Base-by-base conservation (phyloP, 139 green algal genomes). In the Chlorella ohadii region DNA sequence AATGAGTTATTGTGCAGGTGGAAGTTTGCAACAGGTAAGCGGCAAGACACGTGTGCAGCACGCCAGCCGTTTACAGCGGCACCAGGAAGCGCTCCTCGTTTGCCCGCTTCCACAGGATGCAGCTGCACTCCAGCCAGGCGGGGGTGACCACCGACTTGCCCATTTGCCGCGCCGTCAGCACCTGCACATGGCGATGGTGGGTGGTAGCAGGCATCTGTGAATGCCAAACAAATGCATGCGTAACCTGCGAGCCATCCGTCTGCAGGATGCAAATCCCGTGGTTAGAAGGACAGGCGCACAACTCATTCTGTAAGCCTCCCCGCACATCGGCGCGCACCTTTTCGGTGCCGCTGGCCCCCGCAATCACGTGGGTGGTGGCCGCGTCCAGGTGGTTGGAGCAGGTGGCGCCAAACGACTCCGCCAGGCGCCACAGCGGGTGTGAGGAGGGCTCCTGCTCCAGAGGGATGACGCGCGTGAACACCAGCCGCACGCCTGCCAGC, bases 391-490 rank as follows among this genome's bases (percentile, higher is more conserved):
- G 31, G 13, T 6, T 20, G 41, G 33, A 47, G 67, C 85, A 92
- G 1, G 59, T 59, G 6, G 92, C 93, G 15, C 93, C 93, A 76
- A 85, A 95, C 28, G 84, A 63, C 87, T 94, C 87, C 11, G 93
- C 93, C 65, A 93, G 78, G 67, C 72, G 57, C 91, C 91, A 95
- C 80, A 96, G 83, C 28, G 88, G 85, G 85, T 96, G 89, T n/a
- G 36, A 22, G 1, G 79, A 44, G 1, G 89, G 87, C 59, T 90
- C 79, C 11, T 57, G 57, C 33, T 87, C 91, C 25, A 92, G 67
- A 27, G 91, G 91, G 41, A 95, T 92, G 28, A 95, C 83, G 9
- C 91, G 75, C 72, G 85, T 94, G 84, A 96, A 95, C 27, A 89
- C 89, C 34, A 96, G 66, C 63, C 74, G 47, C 23, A 91, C 87